These are phyloP conservation scores for Tulasnella sp. DNA, from an alignment of 768 basidiomycete genomes.

Conservation along the genomic window DNA sequence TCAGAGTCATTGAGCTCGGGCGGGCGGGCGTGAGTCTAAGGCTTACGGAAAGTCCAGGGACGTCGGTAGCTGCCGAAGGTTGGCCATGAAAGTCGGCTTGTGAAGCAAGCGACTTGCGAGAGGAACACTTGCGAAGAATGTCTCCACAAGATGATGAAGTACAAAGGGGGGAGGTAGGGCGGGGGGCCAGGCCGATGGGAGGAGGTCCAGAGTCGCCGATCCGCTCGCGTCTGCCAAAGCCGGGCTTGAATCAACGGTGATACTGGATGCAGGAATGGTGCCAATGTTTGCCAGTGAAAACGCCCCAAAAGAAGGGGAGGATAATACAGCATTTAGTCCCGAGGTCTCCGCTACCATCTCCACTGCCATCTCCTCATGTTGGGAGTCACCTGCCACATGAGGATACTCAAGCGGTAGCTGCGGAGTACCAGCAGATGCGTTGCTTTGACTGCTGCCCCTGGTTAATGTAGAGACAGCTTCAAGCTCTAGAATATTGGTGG, in stretches of 20 bases:
- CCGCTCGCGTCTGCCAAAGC: not conserved
- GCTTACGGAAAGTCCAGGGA: slow-evolving; percentile 17
- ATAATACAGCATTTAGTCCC: too few species aligned
- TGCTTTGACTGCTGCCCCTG: not conserved
- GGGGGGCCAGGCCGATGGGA: not conserved
- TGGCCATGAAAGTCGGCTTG: slow-evolving; percentile 24
- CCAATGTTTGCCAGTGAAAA: too few species aligned
- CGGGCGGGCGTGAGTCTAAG: not conserved
- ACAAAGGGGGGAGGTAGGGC: slow-evolving; percentile 16
- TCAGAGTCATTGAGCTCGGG: too few species aligned
- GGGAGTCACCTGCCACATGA: too few species aligned
- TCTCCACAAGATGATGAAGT: slow-evolving; percentile 21
- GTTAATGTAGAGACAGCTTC: not conserved
- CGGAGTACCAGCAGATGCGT: not conserved
- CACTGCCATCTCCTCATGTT: too few species aligned
- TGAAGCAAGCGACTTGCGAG: slow-evolving; percentile 20
- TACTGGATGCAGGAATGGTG: not conserved
- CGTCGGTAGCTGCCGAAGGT: not conserved
- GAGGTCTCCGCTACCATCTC: too few species aligned
- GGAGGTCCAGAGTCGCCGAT: not conserved
- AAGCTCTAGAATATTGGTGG: not conserved
- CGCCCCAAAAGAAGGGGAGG: too few species aligned
- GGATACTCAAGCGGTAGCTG: too few species aligned
- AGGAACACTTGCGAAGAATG: slow-evolving; percentile 22
- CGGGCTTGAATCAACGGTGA: not conserved